Base-by-base conservation (phyloP, 345 rosid species). In the Raphanus sativus region DNA sequence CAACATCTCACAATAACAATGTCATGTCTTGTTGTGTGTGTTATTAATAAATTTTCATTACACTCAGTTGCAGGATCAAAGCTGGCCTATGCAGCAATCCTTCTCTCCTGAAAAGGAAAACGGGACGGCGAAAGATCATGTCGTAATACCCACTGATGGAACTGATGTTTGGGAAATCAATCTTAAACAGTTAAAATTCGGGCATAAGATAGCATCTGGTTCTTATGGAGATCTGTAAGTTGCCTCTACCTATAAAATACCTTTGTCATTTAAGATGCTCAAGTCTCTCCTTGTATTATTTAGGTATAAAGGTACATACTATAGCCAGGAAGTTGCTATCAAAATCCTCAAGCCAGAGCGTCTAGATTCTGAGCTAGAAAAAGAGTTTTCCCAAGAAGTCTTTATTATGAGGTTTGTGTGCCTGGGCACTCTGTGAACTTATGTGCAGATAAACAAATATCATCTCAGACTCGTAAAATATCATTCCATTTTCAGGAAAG, bases 161-260 rank as follows among this genome's bases (percentile, higher is more conserved):
- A 89, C 89, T 65, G 99, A 95, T 84, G 99, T 89, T 32, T 95
- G 99, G 99, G 99, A 95, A 87, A 86, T 95, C 71, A 89, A 95
- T 82, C 86, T 88, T 17, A 76, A 77, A 77, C 70, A 86, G 70
- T 78, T 95, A 76, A 86, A 86, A 85, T 89, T 91, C 70, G 97
- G 84, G 80, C 86, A 75, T 76, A 92, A 86, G 87, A 88, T 94
- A 80, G 98, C 98, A 67, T 92, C 98, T 77, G 98, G 98, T 66
- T 87, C 98, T 69, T 92, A 92, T 81, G 98, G 98, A 56, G 97
- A 92, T 81, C 74, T 94, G 98, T 94, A 88, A 90, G 98, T 88
- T 71, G 50, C 62, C 30, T 62, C 32, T 48, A 36, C 17, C 66
- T 73, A n/a, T 78, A 54, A 13, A 73, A 56, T 65, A n/a, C 78